Conservation (phyloP, 1,284 basidiomycete species). For the Pseudozyma tsukubaensis region DNA sequence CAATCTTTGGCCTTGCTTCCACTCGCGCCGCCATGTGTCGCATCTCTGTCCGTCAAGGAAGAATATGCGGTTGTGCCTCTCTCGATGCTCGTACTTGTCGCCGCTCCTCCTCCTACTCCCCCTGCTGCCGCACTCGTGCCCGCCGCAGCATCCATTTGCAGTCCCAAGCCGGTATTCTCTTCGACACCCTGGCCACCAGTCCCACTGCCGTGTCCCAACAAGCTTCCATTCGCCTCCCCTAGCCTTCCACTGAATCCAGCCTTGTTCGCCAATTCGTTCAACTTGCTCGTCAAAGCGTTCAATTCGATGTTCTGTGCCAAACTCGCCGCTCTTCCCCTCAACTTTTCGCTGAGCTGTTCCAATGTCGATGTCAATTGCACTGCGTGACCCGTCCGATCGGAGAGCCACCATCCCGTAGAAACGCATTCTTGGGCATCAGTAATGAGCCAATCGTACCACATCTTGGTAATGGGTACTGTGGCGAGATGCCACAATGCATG, state of each 20-base stretch:
- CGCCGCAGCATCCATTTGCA: slow-evolving; percentile 13
- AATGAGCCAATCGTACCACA: slow-evolving; percentile 76
- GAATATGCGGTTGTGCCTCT: slow-evolving; percentile 1
- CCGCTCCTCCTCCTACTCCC: too few relatives aligned
- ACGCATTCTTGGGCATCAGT: slow-evolving; percentile 64
- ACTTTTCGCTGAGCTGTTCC: slow-evolving; percentile 42
- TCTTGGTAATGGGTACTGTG: slow-evolving; percentile 81
- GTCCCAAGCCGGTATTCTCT: slow-evolving; percentile 9
- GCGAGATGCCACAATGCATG: slow-evolving; percentile 93
- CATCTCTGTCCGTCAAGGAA: slow-evolving; percentile 19
- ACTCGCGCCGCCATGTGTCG: neutral
- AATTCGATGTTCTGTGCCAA: slow-evolving; percentile 53
- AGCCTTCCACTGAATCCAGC: slow-evolving; percentile 40
- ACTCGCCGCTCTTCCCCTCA: slow-evolving; percentile 45
- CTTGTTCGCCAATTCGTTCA: slow-evolving; percentile 55
- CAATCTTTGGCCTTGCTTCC: slow-evolving; percentile 22
- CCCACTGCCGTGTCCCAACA: neutral
- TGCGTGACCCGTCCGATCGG: slow-evolving; percentile 22
- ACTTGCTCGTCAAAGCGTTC: slow-evolving; percentile 49
- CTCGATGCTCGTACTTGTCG: slow-evolving; percentile 17
- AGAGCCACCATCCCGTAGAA: slow-evolving; percentile 54
- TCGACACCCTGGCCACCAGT: neutral
- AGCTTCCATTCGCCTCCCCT: slow-evolving; percentile 3
- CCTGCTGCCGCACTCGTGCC: too few relatives aligned
- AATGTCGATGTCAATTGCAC: slow-evolving; percentile 17